phyloP scores from a whole-genome alignment of 345 rosid species.

The Psidium guajava region DNA sequence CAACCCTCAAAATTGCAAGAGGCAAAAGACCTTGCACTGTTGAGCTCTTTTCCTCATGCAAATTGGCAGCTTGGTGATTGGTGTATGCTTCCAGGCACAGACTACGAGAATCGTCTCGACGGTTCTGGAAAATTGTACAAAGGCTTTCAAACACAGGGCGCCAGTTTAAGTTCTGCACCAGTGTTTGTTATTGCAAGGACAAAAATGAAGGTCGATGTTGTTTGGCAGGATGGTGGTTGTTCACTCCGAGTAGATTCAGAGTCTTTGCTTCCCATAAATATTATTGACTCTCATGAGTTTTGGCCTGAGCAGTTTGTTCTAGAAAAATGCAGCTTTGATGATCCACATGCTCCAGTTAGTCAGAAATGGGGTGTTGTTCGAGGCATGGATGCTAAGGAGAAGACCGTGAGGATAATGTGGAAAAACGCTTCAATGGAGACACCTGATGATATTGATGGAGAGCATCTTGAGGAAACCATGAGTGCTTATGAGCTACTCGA shows the following conservation, averaged over 20 bases:
- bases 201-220: slow-evolving; percentile 53
- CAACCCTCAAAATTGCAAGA: slow-evolving; percentile 46
- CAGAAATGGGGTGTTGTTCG: slow-evolving; percentile 65
- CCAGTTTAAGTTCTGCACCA: slow-evolving; percentile 18
- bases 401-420: slow-evolving; percentile 70
- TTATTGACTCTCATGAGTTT: slow-evolving; percentile 66
- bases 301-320: slow-evolving; percentile 89
- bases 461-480: slow-evolving; percentile 46
- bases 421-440: slow-evolving; percentile 17
- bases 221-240: slow-evolving; percentile 80
- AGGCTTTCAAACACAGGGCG: slow-evolving; percentile 12
- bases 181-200: slow-evolving; percentile 52
- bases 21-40: slow-evolving; percentile 41
- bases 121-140: background rate
- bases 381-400: slow-evolving; percentile 66
- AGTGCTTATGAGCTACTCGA: slow-evolving; percentile 84
- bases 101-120: slow-evolving; percentile 2
- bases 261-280: slow-evolving; percentile 48
- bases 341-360: slow-evolving; percentile 17
- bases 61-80: slow-evolving; percentile 96
- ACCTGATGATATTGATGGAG: slow-evolving; percentile 12
- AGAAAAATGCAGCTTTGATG: slow-evolving; percentile 41
- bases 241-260: slow-evolving; percentile 44
- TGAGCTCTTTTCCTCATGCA: slow-evolving; percentile 60
- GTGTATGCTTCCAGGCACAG: slow-evolving; percentile 52